Evolutionary conservation across 2,329 filamentous ascomycete species (phyloP).

Genomic region (Botrytis medusae): DNA sequence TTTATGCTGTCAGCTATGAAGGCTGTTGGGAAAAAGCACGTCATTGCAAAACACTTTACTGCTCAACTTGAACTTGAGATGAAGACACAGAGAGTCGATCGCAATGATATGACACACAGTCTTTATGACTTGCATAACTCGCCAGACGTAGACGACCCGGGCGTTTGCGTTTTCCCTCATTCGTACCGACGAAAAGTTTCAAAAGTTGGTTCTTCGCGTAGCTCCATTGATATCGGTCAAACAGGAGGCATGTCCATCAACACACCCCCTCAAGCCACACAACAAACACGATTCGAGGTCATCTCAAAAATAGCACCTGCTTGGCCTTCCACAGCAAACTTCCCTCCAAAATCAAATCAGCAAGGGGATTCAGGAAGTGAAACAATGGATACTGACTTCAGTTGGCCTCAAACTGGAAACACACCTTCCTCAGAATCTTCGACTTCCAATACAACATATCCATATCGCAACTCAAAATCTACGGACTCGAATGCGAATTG

Average conservation of each 20-base stretch:
- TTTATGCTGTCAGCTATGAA: constrained; percentile 79
- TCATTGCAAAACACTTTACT: constrained; percentile 80
- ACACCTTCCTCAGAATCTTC: constrained; percentile 24
- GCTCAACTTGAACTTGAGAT: constrained; percentile 83
- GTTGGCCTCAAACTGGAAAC: constrained; percentile 12
- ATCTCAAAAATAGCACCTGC: not conserved
- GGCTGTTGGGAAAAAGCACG: constrained; percentile 69
- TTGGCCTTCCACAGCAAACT: not conserved
- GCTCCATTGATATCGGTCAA: constrained; percentile 3
- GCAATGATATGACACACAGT: not conserved
- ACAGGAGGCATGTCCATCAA: not conserved
- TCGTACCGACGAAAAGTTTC: not conserved
- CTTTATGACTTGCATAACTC: not conserved
- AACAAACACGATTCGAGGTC: not conserved
- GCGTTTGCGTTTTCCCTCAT: not conserved
- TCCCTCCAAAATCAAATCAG: not conserved
- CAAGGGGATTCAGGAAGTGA: constrained; percentile 6
- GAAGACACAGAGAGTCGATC: constrained; percentile 43
- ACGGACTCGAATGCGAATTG: not conserved
- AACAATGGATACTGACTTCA: constrained; percentile 19
- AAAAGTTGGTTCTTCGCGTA: not conserved
- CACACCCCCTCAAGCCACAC: not conserved
- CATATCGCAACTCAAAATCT: constrained; percentile 4
- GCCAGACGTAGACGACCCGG: not conserved
- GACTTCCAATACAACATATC: constrained; percentile 2